A percentile compares a stretch with the other conserved stretches of the same genome.
Conservation (phyloP, 495 filamentous ascomycete genomes). For the Filosporella fistucella region DNA sequence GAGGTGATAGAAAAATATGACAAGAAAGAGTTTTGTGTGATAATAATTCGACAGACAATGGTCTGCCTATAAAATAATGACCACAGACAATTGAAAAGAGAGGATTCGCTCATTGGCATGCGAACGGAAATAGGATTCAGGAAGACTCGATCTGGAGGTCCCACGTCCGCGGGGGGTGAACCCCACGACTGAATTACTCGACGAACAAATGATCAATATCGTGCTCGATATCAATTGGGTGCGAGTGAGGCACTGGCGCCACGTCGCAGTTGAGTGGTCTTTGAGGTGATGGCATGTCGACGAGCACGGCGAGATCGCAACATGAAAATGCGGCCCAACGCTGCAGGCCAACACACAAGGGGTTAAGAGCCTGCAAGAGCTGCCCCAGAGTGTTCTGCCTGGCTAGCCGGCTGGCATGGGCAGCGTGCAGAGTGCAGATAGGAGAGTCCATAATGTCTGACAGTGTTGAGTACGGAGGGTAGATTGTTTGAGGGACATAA, state of each 20-base stretch:
- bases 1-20: slow-evolving; percentile 1
- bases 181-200: slow-evolving; percentile 29
- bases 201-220: slow-evolving; percentile 39
- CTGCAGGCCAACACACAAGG: slow-evolving; percentile 28
- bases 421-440: no score
- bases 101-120: slow-evolving; percentile 29
- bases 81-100: slow-evolving; percentile 23
- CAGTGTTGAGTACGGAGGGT: no score
- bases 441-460: no score
- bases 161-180: slow-evolving; percentile 27
- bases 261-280: slow-evolving; percentile 44
- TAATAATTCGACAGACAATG: slow-evolving; percentile 14
- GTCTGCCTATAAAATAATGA: slow-evolving; percentile 16
- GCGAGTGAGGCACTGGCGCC: slow-evolving; percentile 39
- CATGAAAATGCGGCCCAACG: slow-evolving; percentile 26
- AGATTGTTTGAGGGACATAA: no score
- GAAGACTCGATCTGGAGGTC: slow-evolving; percentile 6
- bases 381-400: slow-evolving; percentile 10
- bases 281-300: slow-evolving; percentile 25
- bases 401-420: slow-evolving; percentile 5
- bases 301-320: slow-evolving; percentile 25
- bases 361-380: slow-evolving; percentile 19
- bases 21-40: not conserved
- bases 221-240: slow-evolving; percentile 34
- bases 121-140: slow-evolving; percentile 19